Percentiles rank a stretch among this genome's conserved stretches.
Evolutionary conservation across 371 early-diverging fungal genomes (phyloP).

Genomic region (Mucor racemosus): DNA sequence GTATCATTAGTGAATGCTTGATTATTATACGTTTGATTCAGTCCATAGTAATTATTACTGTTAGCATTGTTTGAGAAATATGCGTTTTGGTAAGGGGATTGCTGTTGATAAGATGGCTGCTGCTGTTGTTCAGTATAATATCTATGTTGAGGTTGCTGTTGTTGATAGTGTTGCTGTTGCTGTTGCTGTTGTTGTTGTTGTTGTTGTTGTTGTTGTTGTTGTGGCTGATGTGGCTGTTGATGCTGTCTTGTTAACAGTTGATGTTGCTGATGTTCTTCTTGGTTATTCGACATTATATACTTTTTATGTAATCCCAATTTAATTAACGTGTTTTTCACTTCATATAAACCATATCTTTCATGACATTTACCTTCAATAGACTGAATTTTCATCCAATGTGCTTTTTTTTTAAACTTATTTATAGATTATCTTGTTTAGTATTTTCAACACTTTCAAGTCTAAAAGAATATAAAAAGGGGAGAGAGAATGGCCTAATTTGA

Average conservation of each 20-base stretch:
- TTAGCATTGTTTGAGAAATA: background rate
- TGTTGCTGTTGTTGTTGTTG: slow-evolving; percentile 8
- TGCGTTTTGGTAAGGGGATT: background rate
- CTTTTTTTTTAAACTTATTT: background rate
- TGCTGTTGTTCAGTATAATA: background rate
- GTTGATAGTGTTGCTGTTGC: slow-evolving; percentile 1
- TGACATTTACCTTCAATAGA: background rate
- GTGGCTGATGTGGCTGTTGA: background rate
- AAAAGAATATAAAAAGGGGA: background rate
- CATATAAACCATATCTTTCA: background rate
- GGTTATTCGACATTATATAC: background rate
- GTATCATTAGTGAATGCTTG: background rate
- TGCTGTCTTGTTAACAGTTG: background rate
- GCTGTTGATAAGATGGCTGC: background rate
- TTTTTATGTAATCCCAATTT: background rate
- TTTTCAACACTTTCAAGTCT: background rate
- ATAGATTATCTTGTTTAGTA: background rate
- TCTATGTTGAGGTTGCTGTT: slow-evolving; percentile 3
- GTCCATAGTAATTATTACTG: background rate
- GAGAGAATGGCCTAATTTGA: background rate
- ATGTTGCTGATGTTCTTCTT: background rate
- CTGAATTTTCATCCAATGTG: background rate
- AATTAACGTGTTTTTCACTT: background rate
- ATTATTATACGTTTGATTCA: background rate
- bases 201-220: background rate